A percentile compares a stretch with the other conserved stretches of the same genome.
Evolutionary conservation across 371 early-diverging fungal genomes (phyloP).

Genomic region (Zancudomyces culisetae): DNA sequence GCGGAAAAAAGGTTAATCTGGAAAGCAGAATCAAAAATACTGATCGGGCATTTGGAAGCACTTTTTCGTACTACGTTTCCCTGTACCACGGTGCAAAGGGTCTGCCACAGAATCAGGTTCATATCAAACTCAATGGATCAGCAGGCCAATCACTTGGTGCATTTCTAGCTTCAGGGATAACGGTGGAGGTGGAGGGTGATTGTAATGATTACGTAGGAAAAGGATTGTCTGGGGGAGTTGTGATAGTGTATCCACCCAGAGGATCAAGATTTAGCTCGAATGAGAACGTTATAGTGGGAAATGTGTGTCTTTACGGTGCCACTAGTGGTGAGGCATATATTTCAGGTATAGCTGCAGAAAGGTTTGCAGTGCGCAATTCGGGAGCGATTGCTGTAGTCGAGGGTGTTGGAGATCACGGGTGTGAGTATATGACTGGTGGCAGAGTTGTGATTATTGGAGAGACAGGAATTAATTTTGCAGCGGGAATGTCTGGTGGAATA

Average conservation of each 20-base stretch:
- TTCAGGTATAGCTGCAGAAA: slow-evolving; percentile 87
- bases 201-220: slow-evolving; percentile 97
- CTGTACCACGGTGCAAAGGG: slow-evolving; percentile 60
- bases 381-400: slow-evolving; percentile 90
- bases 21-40: slow-evolving; percentile 67
- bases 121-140: slow-evolving; percentile 69
- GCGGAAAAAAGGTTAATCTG: slow-evolving; percentile 34
- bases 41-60: slow-evolving; percentile 84
- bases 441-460: slow-evolving; percentile 61
- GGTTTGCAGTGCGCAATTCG: slow-evolving; percentile 93
- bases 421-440: slow-evolving; percentile 96
- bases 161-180: slow-evolving; percentile 79
- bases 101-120: slow-evolving; percentile 67
- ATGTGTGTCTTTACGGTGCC: slow-evolving; percentile 93
- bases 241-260: slow-evolving; percentile 79
- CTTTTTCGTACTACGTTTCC: slow-evolving; percentile 75
- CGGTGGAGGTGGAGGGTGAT: slow-evolving; percentile 86
- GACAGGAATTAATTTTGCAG: slow-evolving; percentile 88
- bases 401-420: slow-evolving; percentile 95
- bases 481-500: slow-evolving; percentile 85
- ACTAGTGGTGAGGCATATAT: slow-evolving; percentile 81
- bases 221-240: slow-evolving; percentile 81
- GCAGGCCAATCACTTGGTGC: slow-evolving; percentile 94
- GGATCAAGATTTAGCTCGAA: slow-evolving; percentile 50
- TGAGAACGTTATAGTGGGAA: slow-evolving; percentile 84